Percentiles rank a stretch among this genome's conserved stretches.
These are phyloP conservation scores for Botrytis squamosa DNA, from an alignment of 2,329 filamentous ascomycete genomes.

Conservation along the genomic window DNA sequence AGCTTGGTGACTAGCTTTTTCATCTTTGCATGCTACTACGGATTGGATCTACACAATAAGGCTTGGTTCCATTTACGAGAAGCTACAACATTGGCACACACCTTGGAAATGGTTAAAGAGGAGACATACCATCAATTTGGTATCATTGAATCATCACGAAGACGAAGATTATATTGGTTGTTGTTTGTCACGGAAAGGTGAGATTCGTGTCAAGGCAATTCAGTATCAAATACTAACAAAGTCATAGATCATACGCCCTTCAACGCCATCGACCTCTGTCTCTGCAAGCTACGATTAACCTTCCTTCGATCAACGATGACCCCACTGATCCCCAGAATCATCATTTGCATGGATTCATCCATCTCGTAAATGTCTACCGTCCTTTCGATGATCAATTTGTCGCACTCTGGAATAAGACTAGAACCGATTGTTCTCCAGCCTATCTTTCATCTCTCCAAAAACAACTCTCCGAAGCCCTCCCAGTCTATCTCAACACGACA, in stretches of 20 bases:
- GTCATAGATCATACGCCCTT: constrained; percentile 63
- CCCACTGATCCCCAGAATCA: constrained; percentile 53
- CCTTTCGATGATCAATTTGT: constrained; percentile 66
- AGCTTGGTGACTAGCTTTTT: constrained; percentile 75
- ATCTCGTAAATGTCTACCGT: constrained; percentile 61
- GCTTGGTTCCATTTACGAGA: constrained; percentile 80
- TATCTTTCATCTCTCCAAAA: constrained; percentile 61
- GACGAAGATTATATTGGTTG: constrained; percentile 70
- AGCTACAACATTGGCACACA: constrained; percentile 67
- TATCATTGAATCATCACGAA: constrained; percentile 58
- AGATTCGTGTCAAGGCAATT: constrained; percentile 21
- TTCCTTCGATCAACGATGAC: constrained; percentile 62
- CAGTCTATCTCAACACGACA: constrained; percentile 49
- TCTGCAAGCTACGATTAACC: constrained; percentile 65
- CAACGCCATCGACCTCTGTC: constrained; percentile 69
- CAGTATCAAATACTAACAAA: constrained; percentile 22
- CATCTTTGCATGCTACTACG: constrained; percentile 70
- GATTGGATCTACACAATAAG: constrained; percentile 69
- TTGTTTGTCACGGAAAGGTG: constrained; percentile 70
- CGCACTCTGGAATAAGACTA: constrained; percentile 65
- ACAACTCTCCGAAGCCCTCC: constrained; percentile 57
- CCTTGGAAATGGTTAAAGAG: constrained; percentile 61
- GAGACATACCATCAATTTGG: constrained; percentile 60
- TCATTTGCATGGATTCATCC: constrained; percentile 56
- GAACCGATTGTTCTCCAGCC: constrained; percentile 54